Percentiles rank a stretch among this genome's conserved stretches.
These are phyloP conservation scores for Quercus parvula DNA, from an alignment of 306 rosid species.

Conservation along the genomic window DNA sequence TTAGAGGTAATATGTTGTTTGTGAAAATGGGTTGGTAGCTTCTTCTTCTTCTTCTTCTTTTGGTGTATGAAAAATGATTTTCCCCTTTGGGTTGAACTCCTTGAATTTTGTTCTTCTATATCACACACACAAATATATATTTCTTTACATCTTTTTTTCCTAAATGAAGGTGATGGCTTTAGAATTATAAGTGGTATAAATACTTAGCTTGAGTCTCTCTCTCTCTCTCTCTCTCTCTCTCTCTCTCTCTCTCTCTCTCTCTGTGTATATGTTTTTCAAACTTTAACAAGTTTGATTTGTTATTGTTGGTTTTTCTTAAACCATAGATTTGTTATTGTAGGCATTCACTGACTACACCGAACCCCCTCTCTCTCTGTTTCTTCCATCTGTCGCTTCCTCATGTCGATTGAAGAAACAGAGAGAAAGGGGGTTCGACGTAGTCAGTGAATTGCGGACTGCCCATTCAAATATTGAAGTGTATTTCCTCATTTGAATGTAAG, in stretches of 20 bases:
- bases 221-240: not conserved
- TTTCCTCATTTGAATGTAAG: no score
- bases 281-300: not conserved
- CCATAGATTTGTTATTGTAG: not conserved
- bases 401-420: no score
- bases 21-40: conserved; percentile 6
- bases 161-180: not conserved
- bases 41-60: not conserved
- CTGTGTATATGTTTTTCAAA: not conserved
- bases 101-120: not conserved
- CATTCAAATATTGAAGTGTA: no score
- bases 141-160: not conserved
- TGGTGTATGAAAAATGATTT: not conserved
- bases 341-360: no score
- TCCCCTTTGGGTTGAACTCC: conserved; percentile 17
- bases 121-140: no score
- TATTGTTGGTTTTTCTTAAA: not conserved
- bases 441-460: no score
- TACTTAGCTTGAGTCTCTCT: not conserved
- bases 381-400: no score
- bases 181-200: not conserved
- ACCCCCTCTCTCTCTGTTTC: no score
- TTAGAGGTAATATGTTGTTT: not conserved
- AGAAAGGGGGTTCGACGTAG: no score
- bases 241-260: not conserved